Percentiles rank a stretch among this genome's conserved stretches.
Evolutionary conservation across 345 rosid species (phyloP).

Genomic region (Jatropha curcas): DNA sequence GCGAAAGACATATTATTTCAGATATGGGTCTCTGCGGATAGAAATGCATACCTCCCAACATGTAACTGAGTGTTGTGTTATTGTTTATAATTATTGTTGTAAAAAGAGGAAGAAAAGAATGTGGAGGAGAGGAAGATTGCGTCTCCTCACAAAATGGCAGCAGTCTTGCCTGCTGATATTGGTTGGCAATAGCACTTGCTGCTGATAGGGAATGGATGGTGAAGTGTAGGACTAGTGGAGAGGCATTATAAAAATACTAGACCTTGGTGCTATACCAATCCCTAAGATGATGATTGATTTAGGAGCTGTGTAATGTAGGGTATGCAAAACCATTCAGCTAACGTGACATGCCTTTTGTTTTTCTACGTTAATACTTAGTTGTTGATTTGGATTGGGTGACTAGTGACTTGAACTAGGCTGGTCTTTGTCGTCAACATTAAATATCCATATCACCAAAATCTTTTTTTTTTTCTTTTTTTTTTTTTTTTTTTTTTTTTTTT

Average conservation of each 20-base stretch:
- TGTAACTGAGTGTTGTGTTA: neutral
- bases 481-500: no score
- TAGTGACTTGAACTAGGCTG: slow-evolving; percentile 25
- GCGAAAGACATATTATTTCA: no score
- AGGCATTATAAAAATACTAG: neutral
- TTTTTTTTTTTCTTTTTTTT: no score
- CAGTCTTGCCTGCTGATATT: neutral
- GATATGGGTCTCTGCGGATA: no score
- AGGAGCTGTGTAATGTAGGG: slow-evolving; percentile 26
- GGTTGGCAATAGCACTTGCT: slow-evolving; percentile 1
- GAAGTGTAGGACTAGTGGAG: slow-evolving; percentile 1
- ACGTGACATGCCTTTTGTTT: slow-evolving; percentile 26
- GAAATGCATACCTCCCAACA: neutral
- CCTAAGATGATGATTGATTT: slow-evolving; percentile 19
- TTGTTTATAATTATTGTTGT: neutral
- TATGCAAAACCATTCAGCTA: slow-evolving; percentile 6
- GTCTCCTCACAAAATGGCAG: neutral
- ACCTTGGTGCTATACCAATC: slow-evolving; percentile 2
- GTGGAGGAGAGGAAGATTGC: neutral
- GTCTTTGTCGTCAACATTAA: slow-evolving; percentile 18
- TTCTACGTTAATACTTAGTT: slow-evolving; percentile 9
- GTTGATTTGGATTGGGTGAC: slow-evolving; percentile 11
- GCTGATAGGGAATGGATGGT: slow-evolving; percentile 1
- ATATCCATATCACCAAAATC: neutral
- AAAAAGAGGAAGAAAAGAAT: neutral